Conservation (phyloP, 2,329 filamentous ascomycete genomes). For the Cladosporium velox region DNA sequence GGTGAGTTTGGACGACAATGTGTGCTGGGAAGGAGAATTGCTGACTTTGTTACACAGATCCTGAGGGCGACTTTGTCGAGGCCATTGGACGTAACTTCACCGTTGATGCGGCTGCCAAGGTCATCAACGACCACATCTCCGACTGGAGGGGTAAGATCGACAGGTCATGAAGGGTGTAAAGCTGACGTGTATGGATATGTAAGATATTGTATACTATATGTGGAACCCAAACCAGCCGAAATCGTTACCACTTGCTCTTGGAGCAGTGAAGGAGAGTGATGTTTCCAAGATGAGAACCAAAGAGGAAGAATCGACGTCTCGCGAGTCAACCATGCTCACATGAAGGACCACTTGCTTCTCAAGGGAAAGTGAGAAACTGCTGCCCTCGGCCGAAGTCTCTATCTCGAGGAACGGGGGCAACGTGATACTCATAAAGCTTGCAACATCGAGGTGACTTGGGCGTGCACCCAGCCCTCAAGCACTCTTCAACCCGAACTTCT, state of each 20-base stretch:
- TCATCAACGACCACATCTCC: constrained; percentile 84
- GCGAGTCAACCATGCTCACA: background rate
- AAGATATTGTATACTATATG: constrained; percentile 20
- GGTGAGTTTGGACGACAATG: constrained; percentile 48
- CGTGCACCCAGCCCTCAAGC: no score
- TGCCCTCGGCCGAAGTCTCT: no score
- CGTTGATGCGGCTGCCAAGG: constrained; percentile 76
- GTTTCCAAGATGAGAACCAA: background rate
- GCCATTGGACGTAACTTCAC: constrained; percentile 94
- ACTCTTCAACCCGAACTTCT: no score
- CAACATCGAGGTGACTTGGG: no score
- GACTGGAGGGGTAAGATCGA: constrained; percentile 67
- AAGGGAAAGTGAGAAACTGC: no score
- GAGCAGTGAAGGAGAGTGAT: background rate
- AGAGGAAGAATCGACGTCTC: background rate
- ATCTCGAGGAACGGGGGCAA: no score
- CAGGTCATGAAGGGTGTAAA: constrained; percentile 31
- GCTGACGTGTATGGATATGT: constrained; percentile 10
- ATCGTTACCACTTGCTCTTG: background rate
- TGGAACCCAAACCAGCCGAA: background rate
- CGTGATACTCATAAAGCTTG: no score
- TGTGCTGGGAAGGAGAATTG: background rate
- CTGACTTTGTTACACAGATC: constrained; percentile 57
- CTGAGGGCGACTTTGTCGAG: constrained; percentile 96
- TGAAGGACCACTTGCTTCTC: no score